phyloP scores from a whole-genome alignment of 2,329 filamentous ascomycete species.

The Trichoderma sp. region DNA sequence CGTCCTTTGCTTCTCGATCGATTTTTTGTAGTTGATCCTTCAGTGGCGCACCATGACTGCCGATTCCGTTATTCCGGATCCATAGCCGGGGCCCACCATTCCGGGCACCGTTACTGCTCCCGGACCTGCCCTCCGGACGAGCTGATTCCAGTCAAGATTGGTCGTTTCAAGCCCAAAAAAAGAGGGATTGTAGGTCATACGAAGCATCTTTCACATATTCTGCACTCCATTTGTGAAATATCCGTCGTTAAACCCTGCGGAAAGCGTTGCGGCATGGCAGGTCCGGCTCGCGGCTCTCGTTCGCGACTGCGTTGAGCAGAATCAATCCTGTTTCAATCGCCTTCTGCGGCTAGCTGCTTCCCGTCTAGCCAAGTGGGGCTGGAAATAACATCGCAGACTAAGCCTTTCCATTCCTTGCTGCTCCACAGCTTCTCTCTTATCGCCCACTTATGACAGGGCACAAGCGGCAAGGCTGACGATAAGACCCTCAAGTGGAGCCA shows the following conservation, averaged over 20 bases:
- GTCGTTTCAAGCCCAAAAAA: background rate
- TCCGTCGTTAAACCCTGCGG: background rate
- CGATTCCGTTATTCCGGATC: slow-evolving; percentile 24
- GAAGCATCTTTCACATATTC: background rate
- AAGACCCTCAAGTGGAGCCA: slow-evolving; percentile 8
- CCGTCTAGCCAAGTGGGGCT: background rate
- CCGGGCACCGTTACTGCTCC: background rate
- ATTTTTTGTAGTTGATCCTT: too few relatives aligned
- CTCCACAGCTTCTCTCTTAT: background rate
- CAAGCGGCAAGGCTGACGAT: slow-evolving; percentile 9
- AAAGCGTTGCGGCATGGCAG: background rate
- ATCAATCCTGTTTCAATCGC: background rate
- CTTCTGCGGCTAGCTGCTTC: background rate
- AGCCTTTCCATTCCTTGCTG: slow-evolving; percentile 1
- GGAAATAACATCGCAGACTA: slow-evolving; percentile 10
- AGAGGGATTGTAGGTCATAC: background rate
- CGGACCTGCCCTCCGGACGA: background rate
- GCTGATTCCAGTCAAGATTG: background rate
- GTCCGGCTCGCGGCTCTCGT: background rate
- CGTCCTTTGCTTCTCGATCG: background rate
- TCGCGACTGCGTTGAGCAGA: background rate
- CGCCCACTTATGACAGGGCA: background rate
- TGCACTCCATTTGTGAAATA: background rate
- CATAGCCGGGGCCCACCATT: slow-evolving; percentile 5
- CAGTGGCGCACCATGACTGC: slow-evolving; percentile 1